Evolutionary conservation across 176 grass and related monocot genomes (phyloP), one percentile per base, ranked within the genome.

Genomic region (Typha latifolia): DNA sequence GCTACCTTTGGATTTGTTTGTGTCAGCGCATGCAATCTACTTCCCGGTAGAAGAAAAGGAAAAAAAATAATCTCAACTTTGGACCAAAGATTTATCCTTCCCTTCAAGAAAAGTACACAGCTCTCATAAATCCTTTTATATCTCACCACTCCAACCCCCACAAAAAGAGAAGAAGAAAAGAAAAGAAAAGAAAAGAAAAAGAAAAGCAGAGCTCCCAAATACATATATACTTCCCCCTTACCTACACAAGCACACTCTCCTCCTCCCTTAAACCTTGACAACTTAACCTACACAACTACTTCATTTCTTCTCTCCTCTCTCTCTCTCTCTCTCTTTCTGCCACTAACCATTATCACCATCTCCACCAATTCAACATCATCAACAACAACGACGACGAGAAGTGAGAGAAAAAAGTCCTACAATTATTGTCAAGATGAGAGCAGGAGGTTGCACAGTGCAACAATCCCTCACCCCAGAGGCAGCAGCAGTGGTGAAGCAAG

Each of bases 361-460:
- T 19, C 53, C 53, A 57, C 20, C 53, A 57, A 14, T 55, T 57
- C n/a, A 57, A n/a, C n/a, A 18, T 11, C 53, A 5, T 14, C 53
- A 29, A 3, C 2, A 29, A 3, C 27, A 29, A 29, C 27, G 3
- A 29, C 1, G 3, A 29, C 27, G 27, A 29, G 27, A 29, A 29
- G 27, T 29, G 27, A 29, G 27, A 49, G 7, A 21, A 12, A 16
- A 20, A 29, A 29, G 1, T 29, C 27, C 27, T 29, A 29, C 27
- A 29, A 29, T 29, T 20, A 8, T 9, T 9, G 3, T 11, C 18
- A 84, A 79, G 65, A 96, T 97, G 89, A 84, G 89, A 80, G 78
- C 89, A 43, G 94, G 89, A 68, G 94, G 84, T 26, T 92, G 89
- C 80, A 90, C 85, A 19, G 83, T 92, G 72, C 88, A 92, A 71